Base-by-base conservation (phyloP, 768 basidiomycete genomes). In the Podaxis sp. region DNA sequence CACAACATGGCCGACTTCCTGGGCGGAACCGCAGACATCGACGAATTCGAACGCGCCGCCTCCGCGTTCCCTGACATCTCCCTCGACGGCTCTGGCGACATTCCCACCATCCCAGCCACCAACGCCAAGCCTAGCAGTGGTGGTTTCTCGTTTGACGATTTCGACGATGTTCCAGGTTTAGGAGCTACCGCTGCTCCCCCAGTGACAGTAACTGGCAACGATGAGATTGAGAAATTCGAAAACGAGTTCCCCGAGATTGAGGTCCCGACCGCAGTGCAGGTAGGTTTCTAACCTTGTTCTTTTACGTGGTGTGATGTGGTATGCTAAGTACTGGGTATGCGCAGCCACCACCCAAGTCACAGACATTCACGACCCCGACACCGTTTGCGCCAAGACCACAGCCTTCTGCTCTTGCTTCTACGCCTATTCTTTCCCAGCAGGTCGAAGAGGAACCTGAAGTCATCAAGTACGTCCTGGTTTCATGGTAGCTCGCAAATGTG, bases 61-160 rank as follows among this genome's bases (percentile, higher is more conserved):
- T 85, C 88, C 61, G 88, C 88, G 13, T 94, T 93, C 72, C 92
- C 92, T 36, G 92, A 92, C 69, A 91, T 94, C 65, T 86, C 87
- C 21, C 78, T 91, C 53, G 90, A 91, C 63, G 89, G 84, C 38
- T 73, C 76, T 18, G 79, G 76, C 64, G 87, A 88, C 68, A 68
- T 90, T 25, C 79, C 83, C 47, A 54, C 71, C 18, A 65, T 78
- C 16, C 67, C 73, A 55, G 66, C 69, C 5, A 70, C 57, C 61
- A 71, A 59, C 61, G 75, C 63, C 63, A 69, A 59, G 61, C 71
- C 60, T 61, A 75, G 62, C 63, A 74, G 76, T 28, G 21, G n/a
- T n/a, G 74, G 81, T 11, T 91, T 91, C 73, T 84, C 84, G 5
- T 85, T 90, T 61, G 85, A 86, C 67, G 79, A 82, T 68, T 90